Evolutionary conservation across 2,329 filamentous ascomycete genomes (phyloP), one percentile per base, ranked within the genome.

Genomic region (Thermoascus crustaceus): DNA sequence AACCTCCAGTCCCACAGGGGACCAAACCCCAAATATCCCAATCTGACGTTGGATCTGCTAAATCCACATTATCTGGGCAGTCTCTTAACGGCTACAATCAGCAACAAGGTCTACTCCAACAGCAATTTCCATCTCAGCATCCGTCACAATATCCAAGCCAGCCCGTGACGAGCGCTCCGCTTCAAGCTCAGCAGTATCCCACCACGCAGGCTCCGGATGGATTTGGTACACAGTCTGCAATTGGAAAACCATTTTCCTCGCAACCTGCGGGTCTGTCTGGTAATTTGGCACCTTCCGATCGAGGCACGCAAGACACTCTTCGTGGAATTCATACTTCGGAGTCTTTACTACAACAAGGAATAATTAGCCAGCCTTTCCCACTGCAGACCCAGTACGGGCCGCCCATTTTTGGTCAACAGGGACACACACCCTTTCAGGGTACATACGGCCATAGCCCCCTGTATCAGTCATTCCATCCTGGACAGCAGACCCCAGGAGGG

Each of bases 1-100:
- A 35, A 31, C 37, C 37, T 10, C 20, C 40, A 16, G 14, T 40
- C 11, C 37, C 40, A 10, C 34, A 39, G 30, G 29, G 37, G 13
- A 42, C 40, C 9, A 39, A 42, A 18, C 40, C 34, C 26, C 7
- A 7, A n/a, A 7, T 7, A 23, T 23, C 21, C n/a, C 21, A 23
- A 23, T n/a, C n/a, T n/a, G n/a, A n/a, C n/a, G n/a, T n/a, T n/a
- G n/a, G n/a, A n/a, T n/a, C n/a, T n/a, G n/a, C n/a, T n/a, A n/a
- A n/a, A n/a, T n/a, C n/a, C n/a, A n/a, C n/a, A n/a, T n/a, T n/a
- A n/a, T n/a, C n/a, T n/a, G n/a, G n/a, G n/a, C n/a, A n/a, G n/a
- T n/a, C n/a, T n/a, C n/a, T n/a, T n/a, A n/a, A n/a, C n/a, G n/a
- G n/a, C n/a, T n/a, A n/a, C n/a, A n/a, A n/a, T n/a, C n/a, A n/a